Base-by-base conservation (phyloP, 768 basidiomycete species). In the Kwoniella pini region DNA sequence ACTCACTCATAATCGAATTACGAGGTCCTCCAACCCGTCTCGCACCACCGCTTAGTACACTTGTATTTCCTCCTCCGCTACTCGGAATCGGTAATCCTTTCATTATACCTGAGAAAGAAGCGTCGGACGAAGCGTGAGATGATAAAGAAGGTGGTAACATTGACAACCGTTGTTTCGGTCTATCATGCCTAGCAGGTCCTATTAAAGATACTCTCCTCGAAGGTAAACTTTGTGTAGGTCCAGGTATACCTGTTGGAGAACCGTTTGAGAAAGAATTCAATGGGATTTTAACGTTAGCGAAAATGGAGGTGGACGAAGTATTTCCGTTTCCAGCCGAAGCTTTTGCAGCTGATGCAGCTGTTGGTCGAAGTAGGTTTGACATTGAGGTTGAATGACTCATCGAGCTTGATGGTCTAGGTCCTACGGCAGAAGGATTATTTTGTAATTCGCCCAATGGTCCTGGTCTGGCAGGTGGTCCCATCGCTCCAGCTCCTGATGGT, bases 381-480 rank as follows among this genome's bases (percentile, higher is more conserved):
- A 54, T 52, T 13, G 59, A 60, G 2, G 39, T 50, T 15, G 63
- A 54, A 31, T 59, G 45, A 12, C 33, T 21, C 39, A 28, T 26
- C 2, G 53, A 38, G 28, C 30, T 51, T 10, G 53, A 55, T 30
- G 46, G 43, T 38, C 48, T 42, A 10, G 55, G 39, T 17, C 54
- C 54, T n/a, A n/a, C 50, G 17, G 36, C 49, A 43, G 22, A 39
- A 38, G 33, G 33, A 15, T 36, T 36, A 7, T 36, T 7, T 36
- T 63, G 55, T 13, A 56, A 38, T 33, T 64, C 62, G 15, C 43
- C 57, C 5, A 64, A 45, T 9, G 62, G 62, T n/a, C 57, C 51
- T 24, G 57, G 54, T 52, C 60, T 26, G 31, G 53, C 40, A 24
- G 64, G 64, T 4, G 64, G 64, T 13, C 64, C 64, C 64, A 66